Conservation (phyloP, 352 stramenopile species). For the Phytopythium ostracodes region DNA sequence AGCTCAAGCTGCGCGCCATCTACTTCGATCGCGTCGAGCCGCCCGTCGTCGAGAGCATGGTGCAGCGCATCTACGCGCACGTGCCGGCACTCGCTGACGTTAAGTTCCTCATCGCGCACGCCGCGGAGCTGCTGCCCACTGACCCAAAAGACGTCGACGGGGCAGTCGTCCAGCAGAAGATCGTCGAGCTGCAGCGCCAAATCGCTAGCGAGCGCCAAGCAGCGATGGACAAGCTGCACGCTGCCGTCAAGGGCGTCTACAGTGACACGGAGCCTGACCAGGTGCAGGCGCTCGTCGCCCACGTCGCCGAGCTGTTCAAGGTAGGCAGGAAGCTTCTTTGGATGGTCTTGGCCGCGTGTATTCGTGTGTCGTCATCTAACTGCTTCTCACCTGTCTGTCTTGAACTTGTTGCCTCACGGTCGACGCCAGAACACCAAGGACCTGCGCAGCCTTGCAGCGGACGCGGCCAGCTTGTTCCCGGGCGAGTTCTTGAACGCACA, state of each 20-base stretch:
- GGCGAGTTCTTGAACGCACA: slow-evolving; percentile 76
- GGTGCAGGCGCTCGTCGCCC: slow-evolving; percentile 44
- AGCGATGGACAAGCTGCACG: slow-evolving; percentile 66
- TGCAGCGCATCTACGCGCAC: slow-evolving; percentile 78
- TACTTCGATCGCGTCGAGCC: slow-evolving; percentile 90
- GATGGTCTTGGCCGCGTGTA: no score
- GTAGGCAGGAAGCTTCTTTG: slow-evolving; percentile 15
- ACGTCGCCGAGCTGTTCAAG: slow-evolving; percentile 73
- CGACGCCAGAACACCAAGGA: slow-evolving; percentile 66
- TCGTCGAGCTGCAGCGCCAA: slow-evolving; percentile 66
- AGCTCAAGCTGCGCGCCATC: slow-evolving; percentile 86
- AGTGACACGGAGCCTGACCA: slow-evolving; percentile 73
- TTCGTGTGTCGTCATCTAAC: background rate
- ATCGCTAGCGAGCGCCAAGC: slow-evolving; percentile 51
- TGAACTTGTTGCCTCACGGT: background rate
- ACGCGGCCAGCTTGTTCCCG: slow-evolving; percentile 72
- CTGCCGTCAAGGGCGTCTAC: slow-evolving; percentile 61
- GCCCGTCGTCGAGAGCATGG: slow-evolving; percentile 68
- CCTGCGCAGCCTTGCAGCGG: slow-evolving; percentile 76
- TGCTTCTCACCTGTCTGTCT: background rate
- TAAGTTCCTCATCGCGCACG: slow-evolving; percentile 81
- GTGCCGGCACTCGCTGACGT: slow-evolving; percentile 66
- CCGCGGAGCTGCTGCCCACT: slow-evolving; percentile 59
- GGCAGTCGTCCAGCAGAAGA: slow-evolving; percentile 35
- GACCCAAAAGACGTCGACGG: slow-evolving; percentile 67